Percentiles rank a stretch among this genome's conserved stretches.
These are phyloP conservation scores for Ajuga reptans DNA, from an alignment of 305 asterid genomes.

Conservation along the genomic window DNA sequence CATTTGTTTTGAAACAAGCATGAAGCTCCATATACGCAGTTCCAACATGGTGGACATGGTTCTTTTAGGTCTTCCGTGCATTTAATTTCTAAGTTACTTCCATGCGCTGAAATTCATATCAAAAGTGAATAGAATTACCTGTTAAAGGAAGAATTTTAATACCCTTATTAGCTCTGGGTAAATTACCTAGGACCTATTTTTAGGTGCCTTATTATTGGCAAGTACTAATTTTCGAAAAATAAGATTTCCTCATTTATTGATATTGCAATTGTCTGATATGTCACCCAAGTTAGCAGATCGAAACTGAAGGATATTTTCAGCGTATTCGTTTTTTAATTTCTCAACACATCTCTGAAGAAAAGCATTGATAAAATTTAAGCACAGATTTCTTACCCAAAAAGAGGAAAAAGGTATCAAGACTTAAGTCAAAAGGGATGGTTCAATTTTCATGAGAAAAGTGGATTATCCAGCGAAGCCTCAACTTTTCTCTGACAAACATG, in stretches of 20 bases:
- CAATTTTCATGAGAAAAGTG: background rate
- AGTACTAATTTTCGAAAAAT: background rate
- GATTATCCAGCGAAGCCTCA: background rate
- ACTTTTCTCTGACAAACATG: background rate
- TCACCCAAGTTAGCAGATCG: background rate
- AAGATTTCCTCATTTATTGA: background rate
- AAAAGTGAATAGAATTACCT: background rate
- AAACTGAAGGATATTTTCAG: background rate
- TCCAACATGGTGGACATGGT: background rate
- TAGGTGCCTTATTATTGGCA: background rate
- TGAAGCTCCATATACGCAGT: constrained; percentile 3
- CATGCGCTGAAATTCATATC: background rate
- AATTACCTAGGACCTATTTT: background rate
- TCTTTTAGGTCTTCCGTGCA: background rate
- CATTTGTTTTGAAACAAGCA: background rate
- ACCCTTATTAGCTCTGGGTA: background rate
- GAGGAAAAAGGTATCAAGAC: background rate
- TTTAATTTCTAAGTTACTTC: background rate
- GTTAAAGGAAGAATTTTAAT: background rate
- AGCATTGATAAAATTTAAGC: background rate
- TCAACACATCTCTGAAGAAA: background rate
- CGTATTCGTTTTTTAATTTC: background rate
- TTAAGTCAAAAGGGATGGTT: background rate
- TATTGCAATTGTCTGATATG: background rate
- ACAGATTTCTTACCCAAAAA: background rate